A percentile compares a stretch with the other conserved stretches of the same genome.
Evolutionary conservation across 2,329 filamentous ascomycete genomes (phyloP).

Genomic region (Zasmidium angulare): DNA sequence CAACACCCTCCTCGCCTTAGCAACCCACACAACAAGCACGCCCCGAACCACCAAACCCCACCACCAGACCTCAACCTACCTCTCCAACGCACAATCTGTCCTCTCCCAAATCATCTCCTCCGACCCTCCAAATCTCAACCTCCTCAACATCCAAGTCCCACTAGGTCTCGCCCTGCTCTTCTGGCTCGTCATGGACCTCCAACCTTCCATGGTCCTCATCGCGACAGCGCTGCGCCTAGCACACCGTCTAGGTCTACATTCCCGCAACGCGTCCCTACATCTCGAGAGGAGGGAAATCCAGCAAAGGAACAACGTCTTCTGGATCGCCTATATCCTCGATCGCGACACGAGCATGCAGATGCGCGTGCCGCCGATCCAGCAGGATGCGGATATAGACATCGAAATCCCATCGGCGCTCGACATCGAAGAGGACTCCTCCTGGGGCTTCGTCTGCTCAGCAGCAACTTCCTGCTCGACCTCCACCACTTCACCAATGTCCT

Average conservation of each 20-base stretch:
- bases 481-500: background rate
- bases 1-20: background rate
- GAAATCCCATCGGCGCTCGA: background rate
- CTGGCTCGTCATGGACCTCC: background rate
- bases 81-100: background rate
- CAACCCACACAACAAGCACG: background rate
- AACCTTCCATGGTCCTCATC: background rate
- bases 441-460: background rate
- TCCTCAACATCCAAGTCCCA: background rate
- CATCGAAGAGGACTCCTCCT: background rate
- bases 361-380: background rate
- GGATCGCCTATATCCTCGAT: constrained; percentile 3
- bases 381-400: background rate
- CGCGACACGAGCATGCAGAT: background rate
- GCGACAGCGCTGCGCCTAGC: background rate
- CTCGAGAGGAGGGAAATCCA: background rate
- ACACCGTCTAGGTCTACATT: background rate
- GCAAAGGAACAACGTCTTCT: background rate
- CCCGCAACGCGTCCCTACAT: background rate
- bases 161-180: background rate
- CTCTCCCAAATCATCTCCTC: background rate
- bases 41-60: background rate
- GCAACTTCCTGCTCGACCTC: background rate
- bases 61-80: background rate
- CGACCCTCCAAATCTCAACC: background rate